A percentile compares a stretch with the other conserved stretches of the same genome.
These are phyloP conservation scores for Colletotrichum coccodes DNA, from an alignment of 2,329 filamentous ascomycete genomes.

Conservation along the genomic window DNA sequence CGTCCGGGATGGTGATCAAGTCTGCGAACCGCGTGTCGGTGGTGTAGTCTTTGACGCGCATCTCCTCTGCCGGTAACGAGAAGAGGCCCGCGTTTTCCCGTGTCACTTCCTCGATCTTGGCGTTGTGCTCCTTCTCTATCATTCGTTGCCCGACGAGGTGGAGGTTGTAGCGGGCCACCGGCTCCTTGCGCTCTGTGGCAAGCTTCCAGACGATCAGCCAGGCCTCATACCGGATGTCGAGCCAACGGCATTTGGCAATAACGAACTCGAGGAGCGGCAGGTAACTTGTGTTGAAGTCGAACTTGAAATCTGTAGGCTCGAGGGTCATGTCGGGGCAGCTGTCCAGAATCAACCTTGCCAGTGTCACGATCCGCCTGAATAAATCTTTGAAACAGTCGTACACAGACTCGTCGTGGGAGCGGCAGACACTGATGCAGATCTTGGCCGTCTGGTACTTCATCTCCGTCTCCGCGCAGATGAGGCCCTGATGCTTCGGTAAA, in stretches of 20 bases:
- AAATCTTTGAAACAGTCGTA: slow-evolving; percentile 24
- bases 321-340: not conserved
- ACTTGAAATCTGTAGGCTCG: not conserved
- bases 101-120: slow-evolving; percentile 14
- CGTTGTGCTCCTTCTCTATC: slow-evolving; percentile 26
- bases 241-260: slow-evolving; percentile 30
- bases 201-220: slow-evolving; percentile 18
- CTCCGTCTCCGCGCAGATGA: slow-evolving; percentile 23
- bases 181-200: not conserved
- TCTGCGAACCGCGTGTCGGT: slow-evolving; percentile 12
- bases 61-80: slow-evolving; percentile 29
- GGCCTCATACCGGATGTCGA: slow-evolving; percentile 23
- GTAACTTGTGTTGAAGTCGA: slow-evolving; percentile 27
- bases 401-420: slow-evolving; percentile 21
- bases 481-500: slow-evolving; percentile 7
- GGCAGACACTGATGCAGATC: slow-evolving; percentile 26
- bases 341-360: slow-evolving; percentile 2
- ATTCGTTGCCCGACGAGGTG: slow-evolving; percentile 10
- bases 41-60: slow-evolving; percentile 25
- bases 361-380: slow-evolving; percentile 8
- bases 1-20: not conserved
- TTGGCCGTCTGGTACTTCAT: slow-evolving; percentile 28
- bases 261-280: slow-evolving; percentile 26
- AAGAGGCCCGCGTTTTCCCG: slow-evolving; percentile 10
- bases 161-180: not conserved